Evolutionary conservation across 2,329 filamentous ascomycete species (phyloP), one percentile per base, ranked within the genome.

Genomic region (Pseudocercospora vitis): DNA sequence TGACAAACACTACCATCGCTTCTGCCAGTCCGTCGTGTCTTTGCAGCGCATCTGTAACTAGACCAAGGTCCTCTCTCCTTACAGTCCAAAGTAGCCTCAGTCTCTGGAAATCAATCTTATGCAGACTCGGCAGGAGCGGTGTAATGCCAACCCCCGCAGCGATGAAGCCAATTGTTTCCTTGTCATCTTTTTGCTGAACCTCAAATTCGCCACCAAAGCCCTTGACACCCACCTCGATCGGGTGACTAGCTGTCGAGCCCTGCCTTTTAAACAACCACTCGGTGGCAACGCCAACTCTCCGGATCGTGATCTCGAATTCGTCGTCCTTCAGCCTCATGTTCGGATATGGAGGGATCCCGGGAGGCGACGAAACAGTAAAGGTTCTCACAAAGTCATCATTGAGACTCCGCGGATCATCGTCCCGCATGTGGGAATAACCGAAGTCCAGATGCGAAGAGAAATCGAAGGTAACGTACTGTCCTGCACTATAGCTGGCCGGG

Each of bases 311-410:
- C 62, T 91, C 84, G 52, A 94, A 79, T 63, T 84, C 77, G 29
- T 76, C 64, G 2, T 68, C 66, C 2, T 60, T 55, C 1, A 66
- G 60, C 14, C 55, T 53, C 14, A 51, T 48, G 3, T 50, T 61
- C 2, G 68, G 65, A 18, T 59, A 52, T 1, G 67, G 65, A n/a
- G 63, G 60, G 23, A 52, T 45, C 31, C 63, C 62, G 0, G 84
- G 81, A 1, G 74, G 70, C 2, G 80, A 88, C 1, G 86, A 88
- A 0, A 95, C 79, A 1, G 90, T 95, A 65, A 95, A 95, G 0
- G 89, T 95, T 23, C 90, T 78, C 3, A 94, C 76, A 57, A 83
- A 91, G 67, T 96, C 89, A 66, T 95, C 90, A 63, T 95, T 96
- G 12, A 95, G 69, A 62, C 84, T 88, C 59, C 79, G 79, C 4